Percentiles rank a stretch among this genome's conserved stretches.
phyloP scores from a whole-genome alignment of 495 filamentous ascomycete species.

The Trichoderma asperelloides region DNA sequence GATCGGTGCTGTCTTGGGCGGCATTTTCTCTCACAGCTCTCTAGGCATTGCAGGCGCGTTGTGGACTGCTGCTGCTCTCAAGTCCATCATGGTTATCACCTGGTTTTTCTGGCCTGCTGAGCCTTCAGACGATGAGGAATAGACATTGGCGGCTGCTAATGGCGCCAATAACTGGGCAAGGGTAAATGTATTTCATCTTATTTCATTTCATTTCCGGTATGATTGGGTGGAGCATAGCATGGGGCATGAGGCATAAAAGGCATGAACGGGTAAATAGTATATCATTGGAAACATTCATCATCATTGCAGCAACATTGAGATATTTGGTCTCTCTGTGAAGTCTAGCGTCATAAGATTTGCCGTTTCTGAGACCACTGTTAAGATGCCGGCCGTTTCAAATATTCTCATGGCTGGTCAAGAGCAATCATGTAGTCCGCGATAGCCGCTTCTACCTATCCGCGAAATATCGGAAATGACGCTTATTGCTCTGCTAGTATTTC shows the following conservation, averaged over 20 bases:
- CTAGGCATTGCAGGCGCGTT: slow-evolving; percentile 52
- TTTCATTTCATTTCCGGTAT: no score
- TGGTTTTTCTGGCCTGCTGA: slow-evolving; percentile 51
- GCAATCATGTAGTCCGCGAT: no score
- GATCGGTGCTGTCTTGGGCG: slow-evolving; percentile 51
- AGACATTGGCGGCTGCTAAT: not conserved
- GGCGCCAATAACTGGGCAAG: no score
- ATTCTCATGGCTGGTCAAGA: no score
- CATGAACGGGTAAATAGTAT: not conserved
- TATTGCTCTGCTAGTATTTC: no score
- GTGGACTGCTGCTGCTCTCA: slow-evolving; percentile 52
- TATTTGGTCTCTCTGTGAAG: no score
- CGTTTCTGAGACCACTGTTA: no score
- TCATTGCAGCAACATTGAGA: not conserved
- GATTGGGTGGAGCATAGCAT: not conserved
- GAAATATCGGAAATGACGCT: no score
- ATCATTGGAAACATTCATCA: not conserved
- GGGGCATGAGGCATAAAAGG: not conserved
- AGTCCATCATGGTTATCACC: slow-evolving; percentile 39
- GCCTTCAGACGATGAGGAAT: slow-evolving; percentile 9
- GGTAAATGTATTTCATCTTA: no score
- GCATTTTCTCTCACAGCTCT: slow-evolving; percentile 45
- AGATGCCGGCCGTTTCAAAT: no score
- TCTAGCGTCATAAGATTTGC: no score
- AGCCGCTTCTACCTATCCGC: no score